Percentiles rank a stretch among this genome's conserved stretches.
phyloP scores from a whole-genome alignment of 768 basidiomycete genomes.

The Tylopilus felleus region DNA sequence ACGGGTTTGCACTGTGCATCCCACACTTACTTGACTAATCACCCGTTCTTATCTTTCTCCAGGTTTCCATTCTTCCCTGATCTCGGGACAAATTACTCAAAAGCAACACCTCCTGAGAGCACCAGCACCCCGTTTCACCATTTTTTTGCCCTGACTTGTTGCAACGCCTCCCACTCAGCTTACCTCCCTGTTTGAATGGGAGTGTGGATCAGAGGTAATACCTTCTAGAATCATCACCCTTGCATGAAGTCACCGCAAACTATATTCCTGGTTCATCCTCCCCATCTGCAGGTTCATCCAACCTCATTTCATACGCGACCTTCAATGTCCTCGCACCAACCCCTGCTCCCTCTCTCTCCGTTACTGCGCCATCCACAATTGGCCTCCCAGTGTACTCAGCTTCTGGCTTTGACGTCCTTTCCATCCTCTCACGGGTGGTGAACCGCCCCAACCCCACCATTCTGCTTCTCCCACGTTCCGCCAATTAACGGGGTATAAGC shows the following conservation, averaged over 20 bases:
- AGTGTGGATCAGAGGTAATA: conserved; percentile 4
- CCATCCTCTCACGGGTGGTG: conserved; percentile 74
- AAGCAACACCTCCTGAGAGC: not conserved
- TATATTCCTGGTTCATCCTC: conserved; percentile 5
- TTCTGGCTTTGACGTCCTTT: conserved; percentile 87
- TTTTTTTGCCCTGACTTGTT: not conserved
- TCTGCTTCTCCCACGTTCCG: conserved; percentile 75
- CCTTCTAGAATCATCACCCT: conserved; percentile 2
- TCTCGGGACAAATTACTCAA: conserved; percentile 13
- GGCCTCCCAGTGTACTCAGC: conserved; percentile 74
- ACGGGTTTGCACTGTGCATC: conserved; percentile 38
- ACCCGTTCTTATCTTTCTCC: conserved; percentile 10
- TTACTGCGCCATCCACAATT: conserved; percentile 31
- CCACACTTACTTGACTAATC: not conserved
- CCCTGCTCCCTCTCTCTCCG: not conserved
- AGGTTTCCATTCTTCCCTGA: conserved; percentile 22
- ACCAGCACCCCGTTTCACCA: not conserved
- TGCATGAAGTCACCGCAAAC: not conserved
- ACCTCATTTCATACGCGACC: conserved; percentile 1
- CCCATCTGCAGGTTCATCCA: conserved; percentile 3
- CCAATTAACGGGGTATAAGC: conserved; percentile 67
- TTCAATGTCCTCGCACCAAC: not conserved
- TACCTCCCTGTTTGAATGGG: not conserved
- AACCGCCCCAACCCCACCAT: conserved; percentile 72
- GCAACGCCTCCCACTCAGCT: not conserved